phyloP scores from a whole-genome alignment of 768 basidiomycete species.

The Termitomyces sp. region DNA sequence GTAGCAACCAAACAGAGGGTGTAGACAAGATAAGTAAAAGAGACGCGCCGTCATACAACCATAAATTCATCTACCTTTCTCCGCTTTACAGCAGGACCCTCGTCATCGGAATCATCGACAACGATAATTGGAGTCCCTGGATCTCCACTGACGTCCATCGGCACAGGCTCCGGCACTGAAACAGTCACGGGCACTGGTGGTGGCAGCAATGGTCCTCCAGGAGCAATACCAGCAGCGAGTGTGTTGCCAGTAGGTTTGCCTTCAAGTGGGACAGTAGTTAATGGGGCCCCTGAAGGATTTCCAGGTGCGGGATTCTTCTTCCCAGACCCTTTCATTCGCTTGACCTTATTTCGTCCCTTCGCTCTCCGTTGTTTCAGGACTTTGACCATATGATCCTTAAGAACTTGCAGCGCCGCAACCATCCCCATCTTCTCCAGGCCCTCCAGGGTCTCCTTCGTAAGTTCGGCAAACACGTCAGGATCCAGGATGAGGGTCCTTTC shows the following conservation, averaged over 20 bases:
- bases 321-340: conserved; percentile 23
- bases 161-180: conserved; percentile 27
- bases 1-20: neutral
- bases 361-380: conserved; percentile 74
- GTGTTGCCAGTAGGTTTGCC: conserved; percentile 3
- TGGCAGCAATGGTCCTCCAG: conserved; percentile 1
- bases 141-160: conserved; percentile 23
- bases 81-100: conserved; percentile 54
- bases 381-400: conserved; percentile 83
- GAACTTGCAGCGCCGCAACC: conserved; percentile 72
- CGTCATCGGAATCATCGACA: conserved; percentile 58
- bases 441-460: conserved; percentile 68
- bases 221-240: neutral
- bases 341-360: conserved; percentile 33
- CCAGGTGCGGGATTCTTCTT: conserved; percentile 20
- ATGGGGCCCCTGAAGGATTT: conserved; percentile 26
- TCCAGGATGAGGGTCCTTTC: conserved; percentile 82
- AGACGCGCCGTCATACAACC: conserved; percentile 3
- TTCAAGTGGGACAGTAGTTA: conserved; percentile 43
- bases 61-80: conserved; percentile 40
- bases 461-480: conserved; percentile 78
- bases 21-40: neutral
- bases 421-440: conserved; percentile 81
- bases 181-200: conserved; percentile 7
- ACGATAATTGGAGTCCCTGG: conserved; percentile 55